Evolutionary conservation across 306 rosid genomes (phyloP).

Genomic region (Cucurbita ficifolia): DNA sequence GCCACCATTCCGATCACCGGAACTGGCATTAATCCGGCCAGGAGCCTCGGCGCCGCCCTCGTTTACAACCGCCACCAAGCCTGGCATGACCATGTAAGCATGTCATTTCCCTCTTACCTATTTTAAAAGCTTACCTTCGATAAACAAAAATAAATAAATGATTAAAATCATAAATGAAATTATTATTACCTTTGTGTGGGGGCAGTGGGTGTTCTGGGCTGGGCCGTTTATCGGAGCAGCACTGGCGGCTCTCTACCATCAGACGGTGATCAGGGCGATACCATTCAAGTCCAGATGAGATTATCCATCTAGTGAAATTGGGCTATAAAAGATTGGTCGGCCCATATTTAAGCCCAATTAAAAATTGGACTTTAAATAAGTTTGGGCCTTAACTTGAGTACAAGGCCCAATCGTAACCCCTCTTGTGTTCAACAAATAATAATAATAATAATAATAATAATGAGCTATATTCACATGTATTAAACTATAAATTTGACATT

Average conservation of each 20-base stretch:
- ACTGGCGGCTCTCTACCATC: neutral
- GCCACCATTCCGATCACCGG: neutral
- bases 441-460: no score
- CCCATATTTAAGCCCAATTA: neutral
- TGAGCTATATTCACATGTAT: no score
- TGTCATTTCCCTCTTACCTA: no score
- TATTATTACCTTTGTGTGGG: neutral
- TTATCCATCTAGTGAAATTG: neutral
- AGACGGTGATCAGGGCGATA: neutral
- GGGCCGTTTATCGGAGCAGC: neutral
- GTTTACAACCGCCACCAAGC: neutral
- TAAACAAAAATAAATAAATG: no score
- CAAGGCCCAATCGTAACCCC: neutral
- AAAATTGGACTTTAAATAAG: neutral
- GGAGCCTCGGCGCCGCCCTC: neutral
- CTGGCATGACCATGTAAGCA: neutral
- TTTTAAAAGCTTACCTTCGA: no score
- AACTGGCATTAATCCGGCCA: neutral
- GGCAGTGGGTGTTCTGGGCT: constrained; percentile 2
- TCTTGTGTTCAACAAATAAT: no score
- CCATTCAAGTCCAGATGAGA: neutral
- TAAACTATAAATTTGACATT: neutral
- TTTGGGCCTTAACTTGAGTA: neutral
- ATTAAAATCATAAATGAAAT: no score
- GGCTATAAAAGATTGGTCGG: neutral